Conservation (phyloP, 495 filamentous ascomycete genomes). For the Daldinia childiae region DNA sequence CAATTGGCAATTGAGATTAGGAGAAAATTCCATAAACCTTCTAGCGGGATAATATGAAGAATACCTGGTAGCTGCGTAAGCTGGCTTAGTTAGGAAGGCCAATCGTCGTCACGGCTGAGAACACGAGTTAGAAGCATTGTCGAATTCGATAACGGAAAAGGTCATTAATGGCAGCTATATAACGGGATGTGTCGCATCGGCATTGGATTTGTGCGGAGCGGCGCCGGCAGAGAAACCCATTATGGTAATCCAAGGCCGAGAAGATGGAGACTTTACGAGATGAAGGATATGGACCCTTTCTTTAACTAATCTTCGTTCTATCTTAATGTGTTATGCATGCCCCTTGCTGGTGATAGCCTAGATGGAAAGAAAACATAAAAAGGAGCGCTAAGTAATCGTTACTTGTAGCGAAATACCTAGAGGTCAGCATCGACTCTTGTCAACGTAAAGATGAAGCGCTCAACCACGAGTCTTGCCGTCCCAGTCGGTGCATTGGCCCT, state of each 20-base stretch:
- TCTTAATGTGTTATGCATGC: constrained; percentile 9
- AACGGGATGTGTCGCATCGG: constrained; percentile 34
- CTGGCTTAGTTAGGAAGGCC: not conserved
- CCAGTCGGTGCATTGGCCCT: constrained; percentile 19
- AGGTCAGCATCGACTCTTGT: constrained; percentile 11
- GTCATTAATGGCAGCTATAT: constrained; percentile 24
- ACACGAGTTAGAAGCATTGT: constrained; percentile 23
- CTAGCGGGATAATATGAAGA: not conserved
- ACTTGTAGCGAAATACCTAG: not conserved
- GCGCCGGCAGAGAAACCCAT: constrained; percentile 33
- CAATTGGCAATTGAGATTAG: constrained; percentile 19
- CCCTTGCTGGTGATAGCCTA: constrained; percentile 11
- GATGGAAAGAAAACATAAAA: constrained; percentile 22
- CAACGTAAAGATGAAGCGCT: constrained; percentile 28
- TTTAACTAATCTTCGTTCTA: constrained; percentile 9
- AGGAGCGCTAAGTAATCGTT: not conserved
- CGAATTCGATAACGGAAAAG: constrained; percentile 5
- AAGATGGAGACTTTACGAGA: constrained; percentile 29
- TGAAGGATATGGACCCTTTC: constrained; percentile 25
- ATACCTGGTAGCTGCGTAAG: constrained; percentile 6
- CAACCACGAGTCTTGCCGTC: constrained; percentile 18
- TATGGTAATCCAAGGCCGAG: constrained; percentile 36
- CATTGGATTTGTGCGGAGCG: constrained; percentile 4
- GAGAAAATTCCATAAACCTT: not conserved
- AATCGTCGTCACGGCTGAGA: constrained; percentile 20